These are phyloP conservation scores for Macrophomina phaseolina DNA, from an alignment of 2,329 filamentous ascomycete species.

Conservation along the genomic window DNA sequence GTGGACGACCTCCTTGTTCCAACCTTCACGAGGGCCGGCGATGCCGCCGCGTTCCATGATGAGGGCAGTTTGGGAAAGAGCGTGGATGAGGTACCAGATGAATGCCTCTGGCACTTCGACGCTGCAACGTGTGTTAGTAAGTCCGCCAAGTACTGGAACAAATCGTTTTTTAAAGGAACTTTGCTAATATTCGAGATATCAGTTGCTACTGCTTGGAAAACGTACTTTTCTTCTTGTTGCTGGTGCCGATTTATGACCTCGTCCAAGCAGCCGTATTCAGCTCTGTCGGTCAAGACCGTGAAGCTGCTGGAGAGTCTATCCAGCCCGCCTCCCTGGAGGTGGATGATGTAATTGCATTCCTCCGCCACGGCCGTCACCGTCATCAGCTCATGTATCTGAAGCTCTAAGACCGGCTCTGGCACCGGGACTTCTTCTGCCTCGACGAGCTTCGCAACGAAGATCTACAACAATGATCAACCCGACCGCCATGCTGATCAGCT, in stretches of 20 bases:
- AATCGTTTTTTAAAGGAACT: too few species aligned
- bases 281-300: background rate
- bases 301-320: conserved; percentile 4
- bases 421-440: background rate
- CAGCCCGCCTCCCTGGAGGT: conserved; percentile 21
- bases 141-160: too few species aligned
- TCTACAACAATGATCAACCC: background rate
- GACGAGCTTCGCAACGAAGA: background rate
- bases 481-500: too few species aligned
- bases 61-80: conserved; percentile 29
- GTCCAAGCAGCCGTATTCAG: background rate
- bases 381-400: background rate
- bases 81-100: conserved; percentile 31
- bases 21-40: background rate
- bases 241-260: background rate
- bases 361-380: background rate
- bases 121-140: background rate
- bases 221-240: too few species aligned
- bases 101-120: conserved; percentile 30
- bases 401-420: background rate
- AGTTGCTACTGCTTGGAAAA: too few species aligned
- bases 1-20: conserved; percentile 29
- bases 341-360: background rate
- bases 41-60: conserved; percentile 16
- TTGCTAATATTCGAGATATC: too few species aligned